Evolutionary conservation across 805 yeast genomes (phyloP).

Genomic region (Yarrowia hollandica): DNA sequence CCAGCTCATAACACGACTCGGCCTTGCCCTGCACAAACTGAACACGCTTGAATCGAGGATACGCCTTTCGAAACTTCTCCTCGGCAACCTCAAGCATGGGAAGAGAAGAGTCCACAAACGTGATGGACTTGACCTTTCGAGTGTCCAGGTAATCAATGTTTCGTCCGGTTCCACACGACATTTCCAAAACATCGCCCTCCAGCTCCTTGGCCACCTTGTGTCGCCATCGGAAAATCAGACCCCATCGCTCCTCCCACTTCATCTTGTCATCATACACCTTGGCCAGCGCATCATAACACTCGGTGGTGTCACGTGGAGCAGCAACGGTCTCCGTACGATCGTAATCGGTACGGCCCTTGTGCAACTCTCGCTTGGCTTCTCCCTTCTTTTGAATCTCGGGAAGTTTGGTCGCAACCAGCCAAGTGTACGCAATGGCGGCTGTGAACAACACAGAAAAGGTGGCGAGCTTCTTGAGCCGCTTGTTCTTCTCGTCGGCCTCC

Average conservation of each 20-base stretch:
- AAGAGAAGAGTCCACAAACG: constrained; percentile 80
- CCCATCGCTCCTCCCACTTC: constrained; percentile 64
- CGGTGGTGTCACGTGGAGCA: constrained; percentile 28
- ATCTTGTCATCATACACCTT: constrained; percentile 77
- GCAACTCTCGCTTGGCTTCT: constrained; percentile 1
- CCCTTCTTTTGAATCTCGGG: constrained; percentile 21
- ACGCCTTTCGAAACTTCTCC: constrained; percentile 65
- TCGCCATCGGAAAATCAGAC: constrained; percentile 54
- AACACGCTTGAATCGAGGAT: constrained; percentile 67
- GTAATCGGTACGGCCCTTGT: constrained; percentile 10
- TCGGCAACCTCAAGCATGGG: constrained; percentile 83
- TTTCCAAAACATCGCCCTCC: constrained; percentile 88
- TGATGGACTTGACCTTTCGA: constrained; percentile 63
- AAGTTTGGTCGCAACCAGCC: constrained; percentile 15
- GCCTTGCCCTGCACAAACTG: constrained; percentile 91
- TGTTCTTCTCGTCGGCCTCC: constrained; percentile 25
- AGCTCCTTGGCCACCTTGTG: constrained; percentile 77
- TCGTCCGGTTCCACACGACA: constrained; percentile 95
- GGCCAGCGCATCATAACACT: constrained; percentile 49
- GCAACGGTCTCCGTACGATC: constrained; percentile 14
- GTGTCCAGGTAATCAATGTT: constrained; percentile 74
- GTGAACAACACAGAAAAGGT: constrained; percentile 6
- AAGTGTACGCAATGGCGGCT: constrained; percentile 23
- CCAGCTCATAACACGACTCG: constrained; percentile 68
- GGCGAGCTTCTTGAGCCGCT: constrained; percentile 19